Conservation (phyloP, 768 basidiomycete genomes). For the Chiua virens region DNA sequence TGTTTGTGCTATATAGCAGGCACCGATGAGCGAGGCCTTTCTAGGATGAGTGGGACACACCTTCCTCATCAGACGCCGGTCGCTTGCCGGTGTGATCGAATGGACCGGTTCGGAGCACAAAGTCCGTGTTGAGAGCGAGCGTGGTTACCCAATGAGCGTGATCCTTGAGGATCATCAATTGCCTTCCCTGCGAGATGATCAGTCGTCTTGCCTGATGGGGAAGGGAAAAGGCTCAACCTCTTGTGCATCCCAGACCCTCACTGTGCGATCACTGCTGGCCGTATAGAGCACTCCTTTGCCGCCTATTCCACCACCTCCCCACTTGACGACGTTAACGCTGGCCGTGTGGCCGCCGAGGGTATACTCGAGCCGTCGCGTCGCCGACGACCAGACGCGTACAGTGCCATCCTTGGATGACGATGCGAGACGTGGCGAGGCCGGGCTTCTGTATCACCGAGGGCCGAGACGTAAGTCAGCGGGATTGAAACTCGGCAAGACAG, state of each 20-base stretch:
- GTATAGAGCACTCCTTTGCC: slow-evolving; percentile 84
- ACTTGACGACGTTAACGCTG: slow-evolving; percentile 91
- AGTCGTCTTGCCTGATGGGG: neutral
- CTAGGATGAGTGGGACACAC: slow-evolving; percentile 37
- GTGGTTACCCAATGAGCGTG: slow-evolving; percentile 99
- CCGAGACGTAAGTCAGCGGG: neutral
- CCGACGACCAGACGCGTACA: slow-evolving; percentile 89
- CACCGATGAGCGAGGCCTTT: neutral
- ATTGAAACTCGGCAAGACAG: neutral
- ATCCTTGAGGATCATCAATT: slow-evolving; percentile 83
- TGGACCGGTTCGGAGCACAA: slow-evolving; percentile 84
- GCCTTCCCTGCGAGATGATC: slow-evolving; percentile 61
- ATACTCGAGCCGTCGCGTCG: slow-evolving; percentile 71
- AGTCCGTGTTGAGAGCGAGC: slow-evolving; percentile 92
- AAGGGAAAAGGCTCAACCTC: slow-evolving; percentile 55
- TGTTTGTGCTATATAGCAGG: slow-evolving; percentile 60
- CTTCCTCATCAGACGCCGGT: slow-evolving; percentile 80
- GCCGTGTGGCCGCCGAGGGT: slow-evolving; percentile 92
- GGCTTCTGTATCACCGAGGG: slow-evolving; percentile 53
- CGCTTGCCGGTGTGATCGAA: slow-evolving; percentile 86
- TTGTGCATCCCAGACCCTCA: slow-evolving; percentile 91
- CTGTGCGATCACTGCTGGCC: slow-evolving; percentile 91
- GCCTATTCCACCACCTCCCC: slow-evolving; percentile 82
- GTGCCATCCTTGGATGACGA: slow-evolving; percentile 96
- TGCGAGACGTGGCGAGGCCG: slow-evolving; percentile 78